Evolutionary conservation across 2,329 filamentous ascomycete species (phyloP).

Genomic region (Aureobasidium sp.): DNA sequence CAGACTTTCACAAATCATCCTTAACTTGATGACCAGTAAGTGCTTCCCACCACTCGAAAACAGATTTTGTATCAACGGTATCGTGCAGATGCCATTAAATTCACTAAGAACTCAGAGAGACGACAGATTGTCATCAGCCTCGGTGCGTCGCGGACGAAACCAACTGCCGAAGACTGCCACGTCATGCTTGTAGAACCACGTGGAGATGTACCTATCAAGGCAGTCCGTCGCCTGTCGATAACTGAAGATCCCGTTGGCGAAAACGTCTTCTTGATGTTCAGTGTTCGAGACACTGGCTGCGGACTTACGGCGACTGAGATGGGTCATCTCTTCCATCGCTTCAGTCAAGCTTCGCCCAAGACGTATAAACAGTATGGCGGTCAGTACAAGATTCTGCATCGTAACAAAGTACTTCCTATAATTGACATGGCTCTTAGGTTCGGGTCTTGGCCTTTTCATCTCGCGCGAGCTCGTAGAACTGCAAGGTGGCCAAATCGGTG

Average conservation of each 20-base stretch:
- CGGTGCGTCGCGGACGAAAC: slow-evolving; percentile 38
- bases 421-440: too few relatives aligned
- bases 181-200: slow-evolving; percentile 35
- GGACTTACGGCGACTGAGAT: slow-evolving; percentile 38
- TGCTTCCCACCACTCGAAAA: slow-evolving; percentile 25
- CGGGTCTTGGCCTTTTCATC: slow-evolving; percentile 75
- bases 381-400: too few relatives aligned
- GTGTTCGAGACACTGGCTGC: slow-evolving; percentile 39
- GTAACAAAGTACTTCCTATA: too few relatives aligned
- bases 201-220: slow-evolving; percentile 8
- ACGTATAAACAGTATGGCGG: slow-evolving; percentile 66
- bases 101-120: slow-evolving; percentile 36
- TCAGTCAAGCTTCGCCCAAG: slow-evolving; percentile 39
- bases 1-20: too few relatives aligned
- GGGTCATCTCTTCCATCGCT: slow-evolving; percentile 68
- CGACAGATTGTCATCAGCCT: slow-evolving; percentile 43
- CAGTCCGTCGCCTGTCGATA: neutral
- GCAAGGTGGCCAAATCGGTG: slow-evolving; percentile 69
- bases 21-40: slow-evolving; percentile 41
- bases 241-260: slow-evolving; percentile 30
- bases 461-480: slow-evolving; percentile 67
- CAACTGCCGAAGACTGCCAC: slow-evolving; percentile 34
- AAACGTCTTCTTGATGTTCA: slow-evolving; percentile 38
- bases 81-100: slow-evolving; percentile 47
- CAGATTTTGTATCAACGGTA: slow-evolving; percentile 39